A percentile compares a stretch with the other conserved stretches of the same genome.
These are phyloP conservation scores for Ilyonectria destructans DNA, from an alignment of 2,329 filamentous ascomycete genomes.

Conservation along the genomic window DNA sequence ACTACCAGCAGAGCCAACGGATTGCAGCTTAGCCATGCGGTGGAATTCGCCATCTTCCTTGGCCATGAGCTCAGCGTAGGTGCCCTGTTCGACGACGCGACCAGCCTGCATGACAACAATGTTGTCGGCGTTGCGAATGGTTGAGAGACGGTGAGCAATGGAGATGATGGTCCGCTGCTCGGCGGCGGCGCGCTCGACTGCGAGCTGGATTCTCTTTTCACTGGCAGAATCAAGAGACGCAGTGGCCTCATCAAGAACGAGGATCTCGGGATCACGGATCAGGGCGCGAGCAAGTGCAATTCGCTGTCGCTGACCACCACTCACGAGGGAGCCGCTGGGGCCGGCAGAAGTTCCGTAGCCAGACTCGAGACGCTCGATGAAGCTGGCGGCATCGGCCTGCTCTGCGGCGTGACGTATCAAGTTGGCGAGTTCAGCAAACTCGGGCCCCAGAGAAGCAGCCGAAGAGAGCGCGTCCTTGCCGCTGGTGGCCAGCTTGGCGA, in stretches of 20 bases:
- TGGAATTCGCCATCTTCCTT: slow-evolving; percentile 66
- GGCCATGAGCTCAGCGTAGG: slow-evolving; percentile 72
- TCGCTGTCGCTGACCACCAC: slow-evolving; percentile 73
- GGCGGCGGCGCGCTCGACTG: slow-evolving; percentile 59
- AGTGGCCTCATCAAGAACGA: slow-evolving; percentile 75
- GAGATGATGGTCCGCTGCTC: slow-evolving; percentile 75
- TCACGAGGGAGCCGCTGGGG: slow-evolving; percentile 68
- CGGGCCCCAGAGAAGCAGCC: slow-evolving; percentile 60
- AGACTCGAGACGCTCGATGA: slow-evolving; percentile 68
- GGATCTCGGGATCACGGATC: slow-evolving; percentile 69
- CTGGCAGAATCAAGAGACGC: slow-evolving; percentile 73
- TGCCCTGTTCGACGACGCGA: slow-evolving; percentile 74
- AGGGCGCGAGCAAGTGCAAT: slow-evolving; percentile 72
- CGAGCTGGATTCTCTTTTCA: slow-evolving; percentile 68
- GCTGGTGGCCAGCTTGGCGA: slow-evolving; percentile 65
- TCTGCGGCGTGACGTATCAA: slow-evolving; percentile 67
- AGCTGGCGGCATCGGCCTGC: slow-evolving; percentile 72
- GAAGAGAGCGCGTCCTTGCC: slow-evolving; percentile 65
- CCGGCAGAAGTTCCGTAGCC: slow-evolving; percentile 70
- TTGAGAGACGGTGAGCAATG: slow-evolving; percentile 75
- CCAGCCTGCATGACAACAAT: slow-evolving; percentile 78
- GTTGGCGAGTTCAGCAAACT: slow-evolving; percentile 63
- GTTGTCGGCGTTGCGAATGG: slow-evolving; percentile 75
- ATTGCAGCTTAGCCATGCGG: slow-evolving; percentile 65
- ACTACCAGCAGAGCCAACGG: slow-evolving; percentile 50